phyloP scores from a whole-genome alignment of 352 stramenopile genomes.

The Globisporangium cystogenes region DNA sequence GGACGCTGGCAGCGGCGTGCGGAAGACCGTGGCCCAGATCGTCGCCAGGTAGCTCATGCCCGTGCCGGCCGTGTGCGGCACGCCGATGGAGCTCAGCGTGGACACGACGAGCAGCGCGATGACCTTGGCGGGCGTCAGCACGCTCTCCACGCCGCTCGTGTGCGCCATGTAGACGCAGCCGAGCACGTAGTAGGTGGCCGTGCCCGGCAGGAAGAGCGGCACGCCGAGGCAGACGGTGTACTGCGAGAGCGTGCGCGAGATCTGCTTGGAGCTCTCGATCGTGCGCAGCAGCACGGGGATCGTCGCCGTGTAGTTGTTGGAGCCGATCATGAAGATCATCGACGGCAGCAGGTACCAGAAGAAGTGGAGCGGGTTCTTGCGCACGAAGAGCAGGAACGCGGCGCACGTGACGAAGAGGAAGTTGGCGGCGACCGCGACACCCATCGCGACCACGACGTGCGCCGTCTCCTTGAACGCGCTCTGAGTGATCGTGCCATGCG shows the following conservation, averaged over 20 bases:
- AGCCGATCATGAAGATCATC: slow-evolving; percentile 51
- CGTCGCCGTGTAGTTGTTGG: slow-evolving; percentile 36
- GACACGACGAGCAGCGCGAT: slow-evolving; percentile 38
- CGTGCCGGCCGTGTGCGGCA: slow-evolving; percentile 25
- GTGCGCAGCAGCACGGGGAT: slow-evolving; percentile 58
- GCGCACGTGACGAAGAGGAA: slow-evolving; percentile 52
- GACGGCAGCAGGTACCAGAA: slow-evolving; percentile 45
- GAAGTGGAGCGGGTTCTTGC: slow-evolving; percentile 59
- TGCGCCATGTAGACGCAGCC: slow-evolving; percentile 60
- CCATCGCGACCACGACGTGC: slow-evolving; percentile 35
- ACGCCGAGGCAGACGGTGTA: slow-evolving; percentile 50
- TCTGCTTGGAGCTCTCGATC: slow-evolving; percentile 51
- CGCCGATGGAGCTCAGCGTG: slow-evolving; percentile 46
- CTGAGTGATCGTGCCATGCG: slow-evolving; percentile 31
- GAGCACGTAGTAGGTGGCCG: slow-evolving; percentile 45
- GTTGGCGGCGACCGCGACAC: slow-evolving; percentile 32
- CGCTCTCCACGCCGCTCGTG: slow-evolving; percentile 31
- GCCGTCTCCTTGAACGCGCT: slow-evolving; percentile 26
- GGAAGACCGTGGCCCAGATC: slow-evolving; percentile 47
- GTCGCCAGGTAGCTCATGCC: slow-evolving; percentile 48
- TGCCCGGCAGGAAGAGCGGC: slow-evolving; percentile 43
- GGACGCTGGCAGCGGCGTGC: slow-evolving; percentile 23
- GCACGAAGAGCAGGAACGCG: slow-evolving; percentile 50
- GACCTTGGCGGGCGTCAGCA: slow-evolving; percentile 33
- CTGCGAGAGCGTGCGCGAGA: slow-evolving; percentile 59